phyloP scores from a whole-genome alignment of 306 rosid species.

The Dryas drummondii region DNA sequence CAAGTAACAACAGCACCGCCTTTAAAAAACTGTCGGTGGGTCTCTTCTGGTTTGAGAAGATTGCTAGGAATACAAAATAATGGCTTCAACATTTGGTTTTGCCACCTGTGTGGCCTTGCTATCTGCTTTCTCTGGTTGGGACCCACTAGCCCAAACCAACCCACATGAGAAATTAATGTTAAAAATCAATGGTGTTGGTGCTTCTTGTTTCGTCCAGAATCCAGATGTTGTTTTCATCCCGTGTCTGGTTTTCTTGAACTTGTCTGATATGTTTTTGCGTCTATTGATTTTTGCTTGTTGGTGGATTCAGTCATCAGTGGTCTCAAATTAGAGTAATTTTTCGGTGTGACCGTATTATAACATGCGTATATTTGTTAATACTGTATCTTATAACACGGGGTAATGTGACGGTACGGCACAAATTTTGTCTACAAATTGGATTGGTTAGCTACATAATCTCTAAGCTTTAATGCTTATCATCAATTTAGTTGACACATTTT shows the following conservation, averaged over 20 bases:
- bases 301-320: not conserved
- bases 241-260: not conserved
- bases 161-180: not conserved
- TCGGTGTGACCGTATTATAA: too few relatives aligned
- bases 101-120: conserved; percentile 34
- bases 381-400: too few relatives aligned
- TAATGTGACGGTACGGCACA: too few relatives aligned
- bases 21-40: conserved; percentile 60
- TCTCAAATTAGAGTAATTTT: not conserved
- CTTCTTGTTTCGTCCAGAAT: too few relatives aligned
- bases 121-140: conserved; percentile 15
- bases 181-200: not conserved
- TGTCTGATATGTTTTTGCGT: not conserved
- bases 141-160: conserved; percentile 9
- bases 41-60: conserved; percentile 26
- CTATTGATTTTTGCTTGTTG: not conserved
- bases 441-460: not conserved
- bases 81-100: conserved; percentile 35
- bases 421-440: too few relatives aligned
- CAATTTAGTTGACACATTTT: not conserved
- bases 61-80: conserved; percentile 4
- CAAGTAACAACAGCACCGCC: not conserved
- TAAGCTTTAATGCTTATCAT: not conserved
- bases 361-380: too few relatives aligned
- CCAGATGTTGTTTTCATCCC: conserved; percentile 9